Percentiles rank a stretch among this genome's conserved stretches.
phyloP scores from a whole-genome alignment of 805 yeast genomes.

The Ogataea ganodermae region DNA sequence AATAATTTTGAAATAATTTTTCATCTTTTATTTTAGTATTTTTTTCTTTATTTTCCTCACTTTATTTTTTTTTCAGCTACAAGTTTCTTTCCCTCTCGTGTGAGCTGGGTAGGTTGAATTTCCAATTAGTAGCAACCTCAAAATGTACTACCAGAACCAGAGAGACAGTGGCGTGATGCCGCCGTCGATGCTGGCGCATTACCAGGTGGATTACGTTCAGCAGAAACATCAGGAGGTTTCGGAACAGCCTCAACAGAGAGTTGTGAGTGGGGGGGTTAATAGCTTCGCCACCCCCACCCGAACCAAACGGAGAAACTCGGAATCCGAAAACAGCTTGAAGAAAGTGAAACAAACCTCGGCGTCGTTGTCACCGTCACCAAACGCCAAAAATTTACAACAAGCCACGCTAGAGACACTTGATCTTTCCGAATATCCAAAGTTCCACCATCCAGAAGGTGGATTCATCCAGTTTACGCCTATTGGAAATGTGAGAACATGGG shows the following conservation, averaged over 20 bases:
- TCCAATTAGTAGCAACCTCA: not conserved
- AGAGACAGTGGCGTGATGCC: slow-evolving; percentile 16
- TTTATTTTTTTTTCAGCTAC: slow-evolving; percentile 6
- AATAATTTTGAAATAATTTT: slow-evolving; percentile 7
- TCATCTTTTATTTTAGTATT: not conserved
- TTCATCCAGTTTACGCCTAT: slow-evolving; percentile 61
- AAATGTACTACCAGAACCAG: slow-evolving; percentile 17
- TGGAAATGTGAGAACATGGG: slow-evolving; percentile 54
- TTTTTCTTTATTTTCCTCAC: not conserved
- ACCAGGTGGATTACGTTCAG: slow-evolving; percentile 15
- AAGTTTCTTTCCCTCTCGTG: not conserved
- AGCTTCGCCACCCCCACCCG: slow-evolving; percentile 26
- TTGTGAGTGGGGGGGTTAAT: slow-evolving; percentile 13
- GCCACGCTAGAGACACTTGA: slow-evolving; percentile 32
- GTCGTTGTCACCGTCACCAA: slow-evolving; percentile 12
- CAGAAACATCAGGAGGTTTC: not conserved
- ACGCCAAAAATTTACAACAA: slow-evolving; percentile 10
- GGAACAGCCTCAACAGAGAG: slow-evolving; percentile 5
- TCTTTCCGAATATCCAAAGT: slow-evolving; percentile 53
- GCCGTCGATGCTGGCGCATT: slow-evolving; percentile 25
- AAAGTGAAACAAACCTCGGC: slow-evolving; percentile 29
- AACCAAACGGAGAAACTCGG: slow-evolving; percentile 41
- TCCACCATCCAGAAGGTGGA: slow-evolving; percentile 64
- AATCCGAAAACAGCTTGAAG: slow-evolving; percentile 34
- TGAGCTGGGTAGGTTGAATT: not conserved